Percentiles rank a stretch among this genome's conserved stretches.
Conservation (phyloP, 2,329 filamentous ascomycete genomes). For the Emmonsiellopsis sp. region DNA sequence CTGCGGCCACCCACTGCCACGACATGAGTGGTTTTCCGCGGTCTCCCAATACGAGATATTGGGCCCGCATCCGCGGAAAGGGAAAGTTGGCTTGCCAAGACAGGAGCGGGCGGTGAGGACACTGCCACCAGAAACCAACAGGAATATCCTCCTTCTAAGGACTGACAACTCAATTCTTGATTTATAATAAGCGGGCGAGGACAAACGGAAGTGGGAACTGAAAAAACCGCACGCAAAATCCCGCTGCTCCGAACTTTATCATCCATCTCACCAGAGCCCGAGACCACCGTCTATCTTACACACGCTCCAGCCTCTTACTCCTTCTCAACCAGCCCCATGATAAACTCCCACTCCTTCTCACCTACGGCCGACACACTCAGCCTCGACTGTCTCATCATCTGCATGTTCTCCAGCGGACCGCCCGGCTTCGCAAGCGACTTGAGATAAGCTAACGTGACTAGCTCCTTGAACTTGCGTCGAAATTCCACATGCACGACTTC, state of each 20-base stretch:
- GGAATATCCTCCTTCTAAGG: too few relatives aligned
- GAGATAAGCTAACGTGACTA: conserved; percentile 62
- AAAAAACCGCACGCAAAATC: too few relatives aligned
- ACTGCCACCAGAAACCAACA: too few relatives aligned
- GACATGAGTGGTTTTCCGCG: background rate
- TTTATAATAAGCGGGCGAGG: too few relatives aligned
- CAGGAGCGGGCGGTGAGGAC: too few relatives aligned
- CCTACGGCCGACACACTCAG: conserved; percentile 60
- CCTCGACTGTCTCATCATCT: conserved; percentile 71
- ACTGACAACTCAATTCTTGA: too few relatives aligned
- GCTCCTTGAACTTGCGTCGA: conserved; percentile 65
- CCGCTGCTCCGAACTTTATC: too few relatives aligned
- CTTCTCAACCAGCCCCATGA: conserved; percentile 33
- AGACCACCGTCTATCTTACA: too few relatives aligned
- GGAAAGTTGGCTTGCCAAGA: too few relatives aligned
- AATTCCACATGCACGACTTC: conserved; percentile 83
- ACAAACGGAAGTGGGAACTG: too few relatives aligned
- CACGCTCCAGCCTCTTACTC: conserved; percentile 10
- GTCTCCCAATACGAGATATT: background rate
- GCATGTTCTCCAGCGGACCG: conserved; percentile 59
- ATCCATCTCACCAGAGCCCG: too few relatives aligned
- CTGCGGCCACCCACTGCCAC: conserved; percentile 35
- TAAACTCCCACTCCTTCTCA: conserved; percentile 39
- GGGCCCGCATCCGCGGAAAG: too few relatives aligned
- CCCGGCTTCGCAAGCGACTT: conserved; percentile 52